Percentiles rank a stretch among this genome's conserved stretches.
These are phyloP conservation scores for Candida silvicultrix DNA, from an alignment of 805 yeast genomes.

Conservation along the genomic window DNA sequence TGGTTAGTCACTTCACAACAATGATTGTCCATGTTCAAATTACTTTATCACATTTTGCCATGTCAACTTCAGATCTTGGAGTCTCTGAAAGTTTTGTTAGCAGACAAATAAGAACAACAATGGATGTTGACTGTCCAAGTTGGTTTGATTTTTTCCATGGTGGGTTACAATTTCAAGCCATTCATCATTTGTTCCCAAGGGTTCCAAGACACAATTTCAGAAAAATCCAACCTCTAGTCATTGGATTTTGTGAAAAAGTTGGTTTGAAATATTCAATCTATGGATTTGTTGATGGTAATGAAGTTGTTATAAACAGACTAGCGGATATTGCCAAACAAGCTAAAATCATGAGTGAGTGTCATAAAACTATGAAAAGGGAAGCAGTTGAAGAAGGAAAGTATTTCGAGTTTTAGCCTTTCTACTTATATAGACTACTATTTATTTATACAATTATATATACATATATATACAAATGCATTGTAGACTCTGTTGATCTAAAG, in stretches of 20 bases:
- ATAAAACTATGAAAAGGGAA: slow-evolving; percentile 55
- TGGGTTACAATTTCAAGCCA: slow-evolving; percentile 86
- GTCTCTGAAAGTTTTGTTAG: slow-evolving; percentile 71
- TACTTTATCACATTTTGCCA: slow-evolving; percentile 85
- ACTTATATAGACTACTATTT: no score
- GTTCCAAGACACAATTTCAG: slow-evolving; percentile 85
- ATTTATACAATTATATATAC: not conserved
- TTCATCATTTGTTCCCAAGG: slow-evolving; percentile 86
- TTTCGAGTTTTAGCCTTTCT: slow-evolving; percentile 7
- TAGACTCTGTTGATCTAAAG: no score
- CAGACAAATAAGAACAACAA: slow-evolving; percentile 81
- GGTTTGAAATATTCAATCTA: slow-evolving; percentile 79
- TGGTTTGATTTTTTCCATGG: slow-evolving; percentile 93
- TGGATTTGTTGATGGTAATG: slow-evolving; percentile 77
- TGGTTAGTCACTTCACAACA: slow-evolving; percentile 74
- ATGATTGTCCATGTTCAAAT: slow-evolving; percentile 95
- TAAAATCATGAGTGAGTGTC: slow-evolving; percentile 65
- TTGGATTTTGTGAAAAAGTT: slow-evolving; percentile 67
- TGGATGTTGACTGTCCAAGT: slow-evolving; percentile 92
- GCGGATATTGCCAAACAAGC: slow-evolving; percentile 80
- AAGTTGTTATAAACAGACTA: slow-evolving; percentile 59
- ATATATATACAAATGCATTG: no score
- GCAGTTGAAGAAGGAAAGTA: slow-evolving; percentile 23
- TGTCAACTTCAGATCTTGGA: slow-evolving; percentile 87
- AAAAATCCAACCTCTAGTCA: slow-evolving; percentile 62